Evolutionary conservation across 1,284 basidiomycete genomes (phyloP), one percentile per base, ranked within the genome.

Genomic region (Leccinum solheimii): DNA sequence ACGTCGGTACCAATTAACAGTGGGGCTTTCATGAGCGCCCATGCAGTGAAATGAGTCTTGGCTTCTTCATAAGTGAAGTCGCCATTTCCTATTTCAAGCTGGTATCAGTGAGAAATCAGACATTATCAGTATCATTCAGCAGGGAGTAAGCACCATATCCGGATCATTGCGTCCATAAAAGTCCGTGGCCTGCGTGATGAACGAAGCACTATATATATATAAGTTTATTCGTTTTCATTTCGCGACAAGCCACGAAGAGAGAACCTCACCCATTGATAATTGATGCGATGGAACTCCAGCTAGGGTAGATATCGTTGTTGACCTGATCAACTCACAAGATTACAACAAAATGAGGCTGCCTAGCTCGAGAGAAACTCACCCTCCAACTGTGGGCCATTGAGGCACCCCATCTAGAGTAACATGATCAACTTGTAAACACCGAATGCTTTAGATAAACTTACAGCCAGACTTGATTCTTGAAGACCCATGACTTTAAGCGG

Each of bases 391-490:
- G 32, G 76, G 82, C 84, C 79, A 69, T 36, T 19, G 70, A 69
- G n/a, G 64, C 69, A 34, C 70, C 69, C 69, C 59, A 65, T 5
- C 62, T 69, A 48, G 10, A 57, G 19, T 14, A 36, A 19, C n/a
- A 32, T 13, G 55, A 55, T 59, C 32, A 60, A 45, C 50, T 19
- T 36, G 30, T 9, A 19, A 51, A 40, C 1, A 32, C 5, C 5
- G n/a, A n/a, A 53, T 2, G 10, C 0, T 45, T 70, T 74, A 55
- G 58, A 80, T 81, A 78, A 1, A 83, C 84, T 23, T 82, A 72
- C 55, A 84, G 67, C 85, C 84, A 86, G 9, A 83, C 83, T 76
- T 85, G 81, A 65, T 77, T 78, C 85, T 86, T 86, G 64, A 19
- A 60, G 19, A 19, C n/a, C 19, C 19, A 27, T 23, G 7, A 13